phyloP scores from a whole-genome alignment of 2,329 filamentous ascomycete species.

The Sphaerostilbella broomeana region DNA sequence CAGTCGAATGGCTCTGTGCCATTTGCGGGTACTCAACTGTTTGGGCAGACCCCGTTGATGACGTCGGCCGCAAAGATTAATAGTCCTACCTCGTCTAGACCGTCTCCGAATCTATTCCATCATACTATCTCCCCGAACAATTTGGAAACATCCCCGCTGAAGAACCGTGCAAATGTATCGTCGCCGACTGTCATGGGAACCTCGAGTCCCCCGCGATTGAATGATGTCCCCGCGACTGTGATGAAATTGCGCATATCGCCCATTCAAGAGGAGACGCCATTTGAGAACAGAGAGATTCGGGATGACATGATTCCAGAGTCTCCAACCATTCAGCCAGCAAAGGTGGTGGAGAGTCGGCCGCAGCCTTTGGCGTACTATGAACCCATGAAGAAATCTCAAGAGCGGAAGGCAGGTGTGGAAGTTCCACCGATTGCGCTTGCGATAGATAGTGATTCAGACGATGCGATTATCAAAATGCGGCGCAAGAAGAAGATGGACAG shows the following conservation, averaged over 20 bases:
- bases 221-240: conserved; percentile 26
- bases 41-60: conserved; percentile 46
- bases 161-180: conserved; percentile 41
- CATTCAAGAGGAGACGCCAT: conserved; percentile 21
- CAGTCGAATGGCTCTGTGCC: conserved; percentile 28
- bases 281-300: conserved; percentile 19
- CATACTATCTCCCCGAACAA: conserved; percentile 42
- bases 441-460: conserved; percentile 31
- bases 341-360: conserved; percentile 17
- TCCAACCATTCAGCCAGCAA: conserved; percentile 23
- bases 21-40: conserved; percentile 43
- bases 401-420: conserved; percentile 28
- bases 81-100: conserved; percentile 53
- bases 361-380: conserved; percentile 39
- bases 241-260: conserved; percentile 17
- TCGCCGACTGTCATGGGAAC: conserved; percentile 36
- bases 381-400: conserved; percentile 40
- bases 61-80: conserved; percentile 45
- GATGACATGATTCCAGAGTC: conserved; percentile 33
- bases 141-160: conserved; percentile 42
- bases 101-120: conserved; percentile 44
- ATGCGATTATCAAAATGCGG: conserved; percentile 26
- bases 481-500: conserved; percentile 31
- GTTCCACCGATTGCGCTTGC: conserved; percentile 19
- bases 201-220: conserved; percentile 35